phyloP scores from a whole-genome alignment of 2,329 filamentous ascomycete species.

The Clarireedia monteithiana region DNA sequence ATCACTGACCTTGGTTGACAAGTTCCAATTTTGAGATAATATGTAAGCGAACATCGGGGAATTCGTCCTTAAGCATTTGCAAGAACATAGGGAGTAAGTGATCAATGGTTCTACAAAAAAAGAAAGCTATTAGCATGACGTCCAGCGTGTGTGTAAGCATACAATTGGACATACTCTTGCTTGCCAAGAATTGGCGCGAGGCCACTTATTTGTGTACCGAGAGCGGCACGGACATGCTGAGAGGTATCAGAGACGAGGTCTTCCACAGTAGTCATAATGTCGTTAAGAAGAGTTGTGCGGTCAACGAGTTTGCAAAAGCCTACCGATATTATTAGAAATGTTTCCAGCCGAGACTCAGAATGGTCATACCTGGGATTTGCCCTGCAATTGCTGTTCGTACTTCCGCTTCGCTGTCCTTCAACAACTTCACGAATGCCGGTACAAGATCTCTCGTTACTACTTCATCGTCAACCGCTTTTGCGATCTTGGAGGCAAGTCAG shows the following conservation, averaged over 20 bases:
- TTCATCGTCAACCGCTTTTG: conserved; percentile 96
- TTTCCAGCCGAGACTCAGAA: background rate
- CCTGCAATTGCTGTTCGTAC: conserved; percentile 94
- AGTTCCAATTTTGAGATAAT: conserved; percentile 99
- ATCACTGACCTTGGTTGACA: conserved; percentile 76
- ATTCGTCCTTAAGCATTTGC: conserved; percentile 99
- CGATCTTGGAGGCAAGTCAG: conserved; percentile 55
- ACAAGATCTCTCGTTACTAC: conserved; percentile 90
- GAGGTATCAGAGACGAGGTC: conserved; percentile 93
- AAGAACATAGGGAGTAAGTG: conserved; percentile 98
- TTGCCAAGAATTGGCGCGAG: conserved; percentile 95
- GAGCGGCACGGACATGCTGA: conserved; percentile 90
- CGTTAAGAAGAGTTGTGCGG: conserved; percentile 77
- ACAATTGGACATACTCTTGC: conserved; percentile 64
- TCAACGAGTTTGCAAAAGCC: conserved; percentile 92
- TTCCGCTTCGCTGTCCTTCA: conserved; percentile 97
- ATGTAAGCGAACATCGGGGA: conserved; percentile 93
- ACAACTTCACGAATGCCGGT: conserved; percentile 90
- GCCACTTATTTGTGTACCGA: conserved; percentile 95
- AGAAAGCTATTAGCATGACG: conserved; percentile 16
- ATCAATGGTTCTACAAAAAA: conserved; percentile 67
- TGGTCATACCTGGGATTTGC: conserved; percentile 70
- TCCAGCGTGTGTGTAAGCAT: background rate
- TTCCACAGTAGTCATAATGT: conserved; percentile 95
- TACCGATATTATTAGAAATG: conserved; percentile 30